These are phyloP conservation scores for Starmera stellimalicola DNA, from an alignment of 1,139 yeast species.

Conservation along the genomic window DNA sequence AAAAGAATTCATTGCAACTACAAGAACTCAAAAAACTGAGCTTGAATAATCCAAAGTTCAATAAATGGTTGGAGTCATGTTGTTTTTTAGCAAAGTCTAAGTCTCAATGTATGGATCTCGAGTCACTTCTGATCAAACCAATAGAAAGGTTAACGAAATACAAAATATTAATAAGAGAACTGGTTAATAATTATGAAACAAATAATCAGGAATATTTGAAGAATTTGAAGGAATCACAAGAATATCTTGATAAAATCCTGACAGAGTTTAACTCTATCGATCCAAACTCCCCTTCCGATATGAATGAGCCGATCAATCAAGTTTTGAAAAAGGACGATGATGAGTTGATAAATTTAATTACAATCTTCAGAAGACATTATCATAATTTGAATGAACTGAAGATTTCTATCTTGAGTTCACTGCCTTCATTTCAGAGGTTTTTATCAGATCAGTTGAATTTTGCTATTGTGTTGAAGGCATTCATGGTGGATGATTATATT, in stretches of 20 bases:
- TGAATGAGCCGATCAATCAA: neutral
- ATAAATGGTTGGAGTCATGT: conserved; percentile 19
- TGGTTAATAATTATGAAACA: conserved; percentile 8
- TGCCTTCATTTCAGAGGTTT: conserved; percentile 8
- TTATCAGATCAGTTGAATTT: conserved; percentile 7
- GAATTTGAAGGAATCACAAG: conserved; percentile 11
- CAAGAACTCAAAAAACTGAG: conserved; percentile 5
- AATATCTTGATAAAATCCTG: conserved; percentile 9
- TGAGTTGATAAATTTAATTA: conserved; percentile 8
- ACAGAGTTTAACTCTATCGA: conserved; percentile 2
- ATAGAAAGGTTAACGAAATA: conserved; percentile 18
- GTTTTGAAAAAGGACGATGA: neutral
- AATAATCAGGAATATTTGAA: conserved; percentile 6
- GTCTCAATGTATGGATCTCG: conserved; percentile 16
- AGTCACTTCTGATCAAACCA: conserved; percentile 17
- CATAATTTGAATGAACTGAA: conserved; percentile 5
- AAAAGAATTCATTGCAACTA: conserved; percentile 11
- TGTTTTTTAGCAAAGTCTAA: conserved; percentile 12
- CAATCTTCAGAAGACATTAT: conserved; percentile 7
- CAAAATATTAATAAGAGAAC: conserved; percentile 10
- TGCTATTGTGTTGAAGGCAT: conserved; percentile 9
- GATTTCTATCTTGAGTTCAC: conserved; percentile 5
- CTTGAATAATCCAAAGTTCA: conserved; percentile 11
- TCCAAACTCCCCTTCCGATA: neutral
- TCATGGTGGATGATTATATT: conserved; percentile 11